Evolutionary conservation across 352 stramenopile genomes (phyloP), one percentile per base, ranked within the genome.

Genomic region (Phytopythium boreale): DNA sequence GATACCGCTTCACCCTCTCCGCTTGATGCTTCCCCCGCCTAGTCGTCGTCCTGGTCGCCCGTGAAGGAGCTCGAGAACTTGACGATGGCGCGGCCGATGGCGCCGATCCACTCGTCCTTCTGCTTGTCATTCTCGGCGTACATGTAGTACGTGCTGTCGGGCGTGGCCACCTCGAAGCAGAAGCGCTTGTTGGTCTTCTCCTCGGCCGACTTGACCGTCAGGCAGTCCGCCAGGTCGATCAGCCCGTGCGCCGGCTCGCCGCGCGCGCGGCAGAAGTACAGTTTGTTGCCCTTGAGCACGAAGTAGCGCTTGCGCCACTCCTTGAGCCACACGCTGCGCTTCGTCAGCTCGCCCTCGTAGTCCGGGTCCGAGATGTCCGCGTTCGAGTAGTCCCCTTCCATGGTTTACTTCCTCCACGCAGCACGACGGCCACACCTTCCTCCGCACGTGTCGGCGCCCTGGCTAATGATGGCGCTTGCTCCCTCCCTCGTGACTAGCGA

Each of bases 61-160:
- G 92, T 97, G 79, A 98, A 99, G 11, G 96, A 99, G 68, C 85
- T 97, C 10, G 93, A 98, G 79, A 97, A 98, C 69, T 98, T 96
- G 67, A 99, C 97, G 79, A 99, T 99, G 27, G 96, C 92, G 63
- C 96, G 95, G 50, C 97, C 97, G 52, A 99, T 98, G 52, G 93
- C 93, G 41, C 96, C 97, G 67, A 97, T 97, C 90, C 90, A 97
- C 67, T 96, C 88, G 76, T 97, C 87, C 77, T 96, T 97, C 49
- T 95, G 87, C 77, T 95, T 88, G 67, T 97, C 90, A 63, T 83
- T 93, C 70, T 96, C 87, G 31, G 90, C 90, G 76, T 94, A 95
- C 87, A 97, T 96, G 76, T 96, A 97, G 74, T 91, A 97, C 22
- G 88, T 95, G 19, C 79, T 87, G 68, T 97, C 84, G 24, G 87